Base-by-base conservation (phyloP, 2,329 filamentous ascomycete species). In the Diaporthe citrichinensis region DNA sequence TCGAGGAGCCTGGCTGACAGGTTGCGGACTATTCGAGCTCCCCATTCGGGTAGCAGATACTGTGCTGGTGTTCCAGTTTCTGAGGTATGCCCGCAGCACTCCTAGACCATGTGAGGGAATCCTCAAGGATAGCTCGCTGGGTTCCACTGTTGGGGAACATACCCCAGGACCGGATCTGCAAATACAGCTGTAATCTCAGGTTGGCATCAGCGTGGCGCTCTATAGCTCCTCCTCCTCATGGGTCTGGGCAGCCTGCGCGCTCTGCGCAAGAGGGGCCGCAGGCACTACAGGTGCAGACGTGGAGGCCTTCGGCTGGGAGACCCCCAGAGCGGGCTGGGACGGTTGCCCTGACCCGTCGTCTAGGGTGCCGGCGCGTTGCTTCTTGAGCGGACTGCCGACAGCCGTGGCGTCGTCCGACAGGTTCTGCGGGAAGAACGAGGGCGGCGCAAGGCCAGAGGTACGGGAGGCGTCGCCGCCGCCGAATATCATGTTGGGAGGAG, bases 321-420 rank as follows among this genome's bases (percentile, higher is more conserved):
- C 53, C 9, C 61, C 74, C 23, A 72, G 41, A 17, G 69, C 36
- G 20, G 74, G 71, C 25, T 61, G 49, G 36, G 49, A 53, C 10
- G 65, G n/a, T 41, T 65, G 72, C 6, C 58, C 53, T 10, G 75
- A 72, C 72, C 88, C 84, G 53, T 86, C 83, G 10, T 86, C 88
- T 10, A 88, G 86, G 34, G 91, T 80, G 79, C 92, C 94, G 1
- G 92, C 90, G 49, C 94, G 88, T 75, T 94, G 92, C 81, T 93
- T 95, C 88, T 95, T 95, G 79, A 94, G 88, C 1, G 94, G 94
- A 78, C 93, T 95, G 67, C 92, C 93, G 31, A 95, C 83, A 6
- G 86, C 82, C 44, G 34, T 46, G 10, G 83, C 82, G 46, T 91
- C 89, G 28, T 87, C 86, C 2, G 84, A 84, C 7, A 88, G 82